These are phyloP conservation scores for Eucalyptus tenuipes DNA, from an alignment of 345 rosid genomes.

Conservation along the genomic window DNA sequence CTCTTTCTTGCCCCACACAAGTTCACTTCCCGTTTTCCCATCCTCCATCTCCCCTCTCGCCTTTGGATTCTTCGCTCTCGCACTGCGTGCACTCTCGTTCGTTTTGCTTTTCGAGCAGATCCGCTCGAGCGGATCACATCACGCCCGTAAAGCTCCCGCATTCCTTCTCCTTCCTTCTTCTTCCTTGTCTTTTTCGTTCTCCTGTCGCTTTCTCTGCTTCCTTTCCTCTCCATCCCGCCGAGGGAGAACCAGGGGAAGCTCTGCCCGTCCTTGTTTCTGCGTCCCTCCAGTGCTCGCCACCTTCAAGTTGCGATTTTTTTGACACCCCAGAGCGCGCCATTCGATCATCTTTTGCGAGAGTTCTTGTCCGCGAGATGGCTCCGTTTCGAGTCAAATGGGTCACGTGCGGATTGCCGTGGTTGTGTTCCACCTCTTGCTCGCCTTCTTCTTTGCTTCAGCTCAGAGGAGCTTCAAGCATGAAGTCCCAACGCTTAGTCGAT, in stretches of 20 bases:
- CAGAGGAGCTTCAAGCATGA: conserved; percentile 1
- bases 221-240: not conserved
- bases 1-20: not conserved
- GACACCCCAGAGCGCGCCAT: not conserved
- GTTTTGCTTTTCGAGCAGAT: not conserved
- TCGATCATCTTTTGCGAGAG: not conserved
- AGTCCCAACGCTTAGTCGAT: not conserved
- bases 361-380: not conserved
- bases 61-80: not conserved
- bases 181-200: not conserved
- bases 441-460: conserved; percentile 5
- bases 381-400: not conserved
- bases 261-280: not conserved
- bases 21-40: not conserved
- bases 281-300: not conserved
- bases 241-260: not conserved
- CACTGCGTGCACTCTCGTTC: not conserved
- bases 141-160: not conserved
- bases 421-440: not conserved
- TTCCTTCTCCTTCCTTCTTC: not conserved
- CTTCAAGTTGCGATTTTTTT: not conserved
- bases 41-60: not conserved
- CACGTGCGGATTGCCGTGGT: not conserved
- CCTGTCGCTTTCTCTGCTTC: not conserved
- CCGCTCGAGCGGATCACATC: not conserved